Evolutionary conservation across 257 asterid species (phyloP).

Genomic region (Solanum okadae): DNA sequence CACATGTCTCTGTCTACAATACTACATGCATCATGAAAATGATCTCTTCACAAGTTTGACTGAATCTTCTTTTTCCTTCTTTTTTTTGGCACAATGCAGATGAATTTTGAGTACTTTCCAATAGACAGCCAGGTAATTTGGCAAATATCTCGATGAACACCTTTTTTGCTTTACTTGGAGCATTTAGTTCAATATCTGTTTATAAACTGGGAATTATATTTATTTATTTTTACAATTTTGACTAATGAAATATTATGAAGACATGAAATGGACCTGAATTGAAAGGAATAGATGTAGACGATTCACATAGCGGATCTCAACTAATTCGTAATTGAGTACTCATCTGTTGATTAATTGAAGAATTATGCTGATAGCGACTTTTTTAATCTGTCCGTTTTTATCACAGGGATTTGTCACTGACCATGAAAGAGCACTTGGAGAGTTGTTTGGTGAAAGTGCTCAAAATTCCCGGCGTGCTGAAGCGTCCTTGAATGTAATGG

Average conservation of each 20-base stretch:
- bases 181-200: background rate
- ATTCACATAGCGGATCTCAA: background rate
- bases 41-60: background rate
- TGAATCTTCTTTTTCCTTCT: background rate
- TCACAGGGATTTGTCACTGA: slow-evolving; percentile 83
- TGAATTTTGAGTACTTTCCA: slow-evolving; percentile 92
- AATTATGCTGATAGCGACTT: background rate
- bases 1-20: slow-evolving; percentile 2
- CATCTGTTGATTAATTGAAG: background rate
- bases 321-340: background rate
- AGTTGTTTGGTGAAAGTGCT: slow-evolving; percentile 68
- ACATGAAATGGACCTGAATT: background rate
- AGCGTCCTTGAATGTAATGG: slow-evolving; percentile 65
- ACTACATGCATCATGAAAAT: background rate
- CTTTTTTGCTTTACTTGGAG: background rate
- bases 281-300: background rate
- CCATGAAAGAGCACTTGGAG: slow-evolving; percentile 87
- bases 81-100: slow-evolving; percentile 38
- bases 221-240: background rate
- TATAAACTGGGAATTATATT: background rate
- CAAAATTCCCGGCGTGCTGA: slow-evolving; percentile 49
- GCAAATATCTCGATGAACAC: background rate
- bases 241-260: background rate
- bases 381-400: background rate
- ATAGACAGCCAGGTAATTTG: slow-evolving; percentile 78